A percentile compares a stretch with the other conserved stretches of the same genome.
These are phyloP conservation scores for Talaromyces marneffei DNA, from an alignment of 2,329 filamentous ascomycete species.

Conservation along the genomic window DNA sequence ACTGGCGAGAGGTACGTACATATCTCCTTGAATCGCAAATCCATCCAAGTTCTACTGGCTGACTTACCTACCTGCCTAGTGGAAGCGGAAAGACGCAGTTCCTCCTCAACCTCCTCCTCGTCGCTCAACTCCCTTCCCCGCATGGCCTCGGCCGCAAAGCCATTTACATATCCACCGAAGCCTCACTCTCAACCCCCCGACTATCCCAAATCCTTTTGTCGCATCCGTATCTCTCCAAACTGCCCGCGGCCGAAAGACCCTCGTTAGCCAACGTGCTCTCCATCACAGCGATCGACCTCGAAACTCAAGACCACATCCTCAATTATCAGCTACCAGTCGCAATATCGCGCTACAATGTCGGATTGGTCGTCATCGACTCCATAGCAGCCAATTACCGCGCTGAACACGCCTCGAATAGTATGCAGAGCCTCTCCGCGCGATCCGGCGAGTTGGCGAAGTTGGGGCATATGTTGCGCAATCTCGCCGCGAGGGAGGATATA, in stretches of 20 bases:
- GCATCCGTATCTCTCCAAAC: constrained; percentile 55
- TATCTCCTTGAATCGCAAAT: neutral
- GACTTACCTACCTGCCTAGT: constrained; percentile 42
- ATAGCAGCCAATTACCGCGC: constrained; percentile 94
- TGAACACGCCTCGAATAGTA: constrained; percentile 52
- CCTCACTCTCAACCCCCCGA: constrained; percentile 72
- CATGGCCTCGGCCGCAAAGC: constrained; percentile 66
- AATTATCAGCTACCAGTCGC: constrained; percentile 87
- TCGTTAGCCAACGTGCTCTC: constrained; percentile 72
- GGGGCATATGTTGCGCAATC: constrained; percentile 64
- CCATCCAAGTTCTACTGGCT: neutral
- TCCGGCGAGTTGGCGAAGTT: constrained; percentile 70
- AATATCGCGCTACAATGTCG: constrained; percentile 67
- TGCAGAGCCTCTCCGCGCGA: constrained; percentile 62
- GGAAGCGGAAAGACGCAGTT: constrained; percentile 94
- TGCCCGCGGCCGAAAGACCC: constrained; percentile 44
- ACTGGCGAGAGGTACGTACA: constrained; percentile 75
- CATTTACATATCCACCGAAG: constrained; percentile 92
- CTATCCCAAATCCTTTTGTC: constrained; percentile 69
- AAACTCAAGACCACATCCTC: constrained; percentile 91
- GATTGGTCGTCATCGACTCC: constrained; percentile 81
- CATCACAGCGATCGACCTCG: constrained; percentile 80
- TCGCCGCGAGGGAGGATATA: constrained; percentile 68
- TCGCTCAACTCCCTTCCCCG: constrained; percentile 73
- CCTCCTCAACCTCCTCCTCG: constrained; percentile 74